A percentile compares a stretch with the other conserved stretches of the same genome.
Conservation (phyloP, 495 filamentous ascomycete genomes). For the Jackrogersella multiformis region DNA sequence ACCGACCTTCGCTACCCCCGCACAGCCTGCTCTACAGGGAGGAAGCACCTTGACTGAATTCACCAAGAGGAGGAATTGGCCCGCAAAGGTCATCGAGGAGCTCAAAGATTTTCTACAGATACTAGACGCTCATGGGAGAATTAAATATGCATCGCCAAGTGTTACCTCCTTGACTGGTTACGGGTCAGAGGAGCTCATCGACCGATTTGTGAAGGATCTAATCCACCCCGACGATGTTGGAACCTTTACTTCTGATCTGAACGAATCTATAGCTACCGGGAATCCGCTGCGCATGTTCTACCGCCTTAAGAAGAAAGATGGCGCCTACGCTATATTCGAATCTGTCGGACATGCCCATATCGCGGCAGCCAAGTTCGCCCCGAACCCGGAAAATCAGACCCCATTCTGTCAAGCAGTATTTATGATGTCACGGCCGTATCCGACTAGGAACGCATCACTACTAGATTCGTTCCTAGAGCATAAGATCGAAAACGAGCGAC, state of each 20-base stretch:
- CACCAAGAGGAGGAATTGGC: conserved; percentile 88
- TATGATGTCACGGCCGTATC: conserved; percentile 92
- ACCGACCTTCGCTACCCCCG: conserved; percentile 30
- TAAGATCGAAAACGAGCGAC: conserved; percentile 94
- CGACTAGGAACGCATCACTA: conserved; percentile 82
- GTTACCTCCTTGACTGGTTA: conserved; percentile 81
- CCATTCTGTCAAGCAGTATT: conserved; percentile 89
- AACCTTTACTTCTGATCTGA: conserved; percentile 87
- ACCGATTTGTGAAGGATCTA: conserved; percentile 77
- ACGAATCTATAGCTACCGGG: conserved; percentile 86
- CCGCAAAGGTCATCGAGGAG: conserved; percentile 86
- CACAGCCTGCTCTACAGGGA: conserved; percentile 56
- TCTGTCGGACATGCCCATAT: conserved; percentile 92
- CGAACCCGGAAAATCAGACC: conserved; percentile 68
- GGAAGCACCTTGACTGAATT: conserved; percentile 80
- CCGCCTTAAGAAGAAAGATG: conserved; percentile 80
- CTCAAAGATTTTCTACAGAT: conserved; percentile 90
- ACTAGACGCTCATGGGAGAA: conserved; percentile 81
- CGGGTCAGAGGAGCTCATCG: conserved; percentile 71
- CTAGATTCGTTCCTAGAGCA: conserved; percentile 96
- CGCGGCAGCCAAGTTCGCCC: conserved; percentile 69
- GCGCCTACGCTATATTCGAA: conserved; percentile 81
- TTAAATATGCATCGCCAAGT: conserved; percentile 86
- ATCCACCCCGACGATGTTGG: conserved; percentile 89
- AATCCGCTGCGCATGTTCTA: conserved; percentile 88